A percentile compares a stretch with the other conserved stretches of the same genome.
These are phyloP conservation scores for Aspergillus udagawae DNA, from an alignment of 2,329 filamentous ascomycete species.

Conservation along the genomic window DNA sequence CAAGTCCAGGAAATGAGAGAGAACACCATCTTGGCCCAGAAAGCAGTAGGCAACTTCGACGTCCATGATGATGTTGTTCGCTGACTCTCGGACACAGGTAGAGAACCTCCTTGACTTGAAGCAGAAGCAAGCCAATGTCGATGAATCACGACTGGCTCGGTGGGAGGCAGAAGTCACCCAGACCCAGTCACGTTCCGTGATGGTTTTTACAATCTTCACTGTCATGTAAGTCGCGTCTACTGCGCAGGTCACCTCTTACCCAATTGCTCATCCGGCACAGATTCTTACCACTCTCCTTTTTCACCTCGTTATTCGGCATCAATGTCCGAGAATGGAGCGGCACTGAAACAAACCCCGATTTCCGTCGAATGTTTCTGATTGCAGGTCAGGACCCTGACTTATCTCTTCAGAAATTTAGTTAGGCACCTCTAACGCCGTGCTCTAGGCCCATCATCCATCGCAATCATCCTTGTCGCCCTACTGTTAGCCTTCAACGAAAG, in stretches of 20 bases:
- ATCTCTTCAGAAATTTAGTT: background rate
- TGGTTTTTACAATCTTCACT: slow-evolving; percentile 58
- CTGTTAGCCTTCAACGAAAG: slow-evolving; percentile 51
- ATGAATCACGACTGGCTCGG: slow-evolving; percentile 60
- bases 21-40: slow-evolving; percentile 55
- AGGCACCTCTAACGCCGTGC: background rate
- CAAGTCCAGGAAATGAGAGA: slow-evolving; percentile 56
- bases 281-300: slow-evolving; percentile 62
- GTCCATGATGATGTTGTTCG: background rate
- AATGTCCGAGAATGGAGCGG: slow-evolving; percentile 60
- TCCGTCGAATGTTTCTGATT: slow-evolving; percentile 25
- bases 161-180: slow-evolving; percentile 61
- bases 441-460: slow-evolving; percentile 42
- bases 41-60: slow-evolving; percentile 43
- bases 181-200: slow-evolving; percentile 59
- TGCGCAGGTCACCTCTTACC: background rate
- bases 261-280: slow-evolving; percentile 11
- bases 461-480: slow-evolving; percentile 51
- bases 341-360: slow-evolving; percentile 35
- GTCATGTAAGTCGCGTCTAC: slow-evolving; percentile 46
- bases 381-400: slow-evolving; percentile 16
- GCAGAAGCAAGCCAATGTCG: slow-evolving; percentile 63
- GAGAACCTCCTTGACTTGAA: slow-evolving; percentile 65
- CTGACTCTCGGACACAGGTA: slow-evolving; percentile 39
- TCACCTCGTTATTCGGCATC: slow-evolving; percentile 63